Base-by-base conservation (phyloP, 805 yeast species). In the Barnettozyma populi region DNA sequence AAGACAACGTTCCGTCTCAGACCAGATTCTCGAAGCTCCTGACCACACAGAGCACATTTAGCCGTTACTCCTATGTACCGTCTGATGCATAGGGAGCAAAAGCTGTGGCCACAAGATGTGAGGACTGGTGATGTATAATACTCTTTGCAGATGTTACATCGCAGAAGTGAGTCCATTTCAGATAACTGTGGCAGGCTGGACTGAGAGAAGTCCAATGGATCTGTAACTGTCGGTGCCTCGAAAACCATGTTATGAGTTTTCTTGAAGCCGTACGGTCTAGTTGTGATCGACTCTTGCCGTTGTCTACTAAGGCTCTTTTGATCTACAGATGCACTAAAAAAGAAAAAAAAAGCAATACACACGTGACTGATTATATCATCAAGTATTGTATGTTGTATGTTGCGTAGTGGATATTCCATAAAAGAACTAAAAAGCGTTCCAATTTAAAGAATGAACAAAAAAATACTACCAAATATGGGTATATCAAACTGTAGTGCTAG, bases 101-200 rank as follows among this genome's bases (percentile, higher is more conserved):
- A 90, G 1, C 90, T 82, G 63, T 90, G 97, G 34, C 86, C 84
- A 69, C 98, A 90, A 2, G 84, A 76, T 1, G 97, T 86, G 38
- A 85, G 67, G 34, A 88, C 87, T 1, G 98, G 97, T 0, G 90
- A 86, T 29, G 68, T 74, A 46, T 86, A 71, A 53, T 84, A 79
- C 51, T 89, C 97, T 57, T 90, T 87, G 65, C 98, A 90, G 9
- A 90, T 85, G 56, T 85, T 90, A 61, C 98, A 90, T 59, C 96
- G 62, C 44, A 89, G 69, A 23, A 83, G 69, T 2, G 88, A 72
- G 53, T 90, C 97, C 2, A 90, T 66, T 44, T 75, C 81, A 2
- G 72, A 56, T 3, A 88, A 62, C 16, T 63, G 66, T 4, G 95
- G 90, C 7, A 83, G 58, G 16, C 58, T 55, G 1, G 90, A 77